Evolutionary conservation across 2,329 filamentous ascomycete species (phyloP).

Genomic region (Apiospora koreana): DNA sequence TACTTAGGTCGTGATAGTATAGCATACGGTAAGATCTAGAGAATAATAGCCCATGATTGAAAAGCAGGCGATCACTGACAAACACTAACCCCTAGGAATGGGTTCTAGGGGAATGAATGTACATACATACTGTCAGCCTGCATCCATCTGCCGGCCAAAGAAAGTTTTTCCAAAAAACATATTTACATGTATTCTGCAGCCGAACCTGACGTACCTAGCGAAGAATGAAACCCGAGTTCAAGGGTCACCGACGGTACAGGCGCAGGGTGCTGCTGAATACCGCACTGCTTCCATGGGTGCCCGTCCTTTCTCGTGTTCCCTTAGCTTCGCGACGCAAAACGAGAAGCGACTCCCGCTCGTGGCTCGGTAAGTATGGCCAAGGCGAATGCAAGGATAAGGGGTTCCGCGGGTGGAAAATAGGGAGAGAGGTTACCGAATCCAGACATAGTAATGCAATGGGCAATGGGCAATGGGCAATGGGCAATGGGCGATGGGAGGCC

Average conservation of each 20-base stretch:
- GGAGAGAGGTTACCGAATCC: not conserved
- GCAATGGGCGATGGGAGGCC: not conserved
- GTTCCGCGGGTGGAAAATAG: not conserved
- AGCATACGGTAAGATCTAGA: not conserved
- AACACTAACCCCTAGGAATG: not conserved
- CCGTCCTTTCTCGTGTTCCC: not conserved
- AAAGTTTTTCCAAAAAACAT: not conserved
- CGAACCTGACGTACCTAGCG: not conserved
- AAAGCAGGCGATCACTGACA: not conserved
- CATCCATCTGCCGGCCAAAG: not conserved
- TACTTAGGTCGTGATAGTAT: not conserved
- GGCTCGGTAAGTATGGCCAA: not conserved
- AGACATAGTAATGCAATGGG: not conserved
- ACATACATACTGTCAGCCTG: not conserved
- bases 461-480: too few relatives aligned
- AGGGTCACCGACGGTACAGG: not conserved
- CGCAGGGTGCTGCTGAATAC: not conserved
- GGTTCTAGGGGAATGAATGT: not conserved
- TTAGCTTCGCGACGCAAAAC: constrained; percentile 3
- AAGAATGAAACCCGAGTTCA: not conserved
- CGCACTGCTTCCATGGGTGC: not conserved
- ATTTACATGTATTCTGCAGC: not conserved
- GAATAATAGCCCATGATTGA: not conserved
- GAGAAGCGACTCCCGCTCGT: not conserved
- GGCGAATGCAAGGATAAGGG: constrained; percentile 1